Percentiles rank a stretch among this genome's conserved stretches.
Evolutionary conservation across 2,329 filamentous ascomycete genomes (phyloP).

Genomic region (Phialocephala subalpina): DNA sequence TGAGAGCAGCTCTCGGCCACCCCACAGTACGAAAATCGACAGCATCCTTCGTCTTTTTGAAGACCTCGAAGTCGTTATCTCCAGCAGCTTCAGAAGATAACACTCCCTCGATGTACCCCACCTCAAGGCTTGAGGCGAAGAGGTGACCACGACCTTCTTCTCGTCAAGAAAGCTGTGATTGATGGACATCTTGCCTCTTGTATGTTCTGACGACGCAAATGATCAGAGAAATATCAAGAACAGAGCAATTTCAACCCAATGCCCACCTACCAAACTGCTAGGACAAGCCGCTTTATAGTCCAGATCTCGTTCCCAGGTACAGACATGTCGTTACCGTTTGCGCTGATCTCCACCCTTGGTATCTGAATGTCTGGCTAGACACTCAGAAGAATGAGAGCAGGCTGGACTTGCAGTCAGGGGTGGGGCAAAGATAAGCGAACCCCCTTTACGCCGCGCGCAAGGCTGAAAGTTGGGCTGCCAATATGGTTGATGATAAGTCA

Average conservation of each 20-base stretch:
- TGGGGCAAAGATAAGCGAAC: background rate
- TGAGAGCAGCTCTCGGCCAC: slow-evolving; percentile 55
- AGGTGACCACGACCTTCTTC: background rate
- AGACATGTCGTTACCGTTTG: too few relatives aligned
- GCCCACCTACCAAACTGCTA: background rate
- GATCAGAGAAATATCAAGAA: background rate
- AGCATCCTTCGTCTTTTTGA: slow-evolving; percentile 49
- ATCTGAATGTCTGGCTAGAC: too few relatives aligned
- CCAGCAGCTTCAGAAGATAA: background rate
- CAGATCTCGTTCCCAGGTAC: background rate
- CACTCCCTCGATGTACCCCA: too few relatives aligned
- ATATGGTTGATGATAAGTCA: too few relatives aligned
- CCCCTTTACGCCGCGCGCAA: background rate
- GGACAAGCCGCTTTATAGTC: background rate
- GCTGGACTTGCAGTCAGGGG: too few relatives aligned
- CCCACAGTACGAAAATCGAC: slow-evolving; percentile 57
- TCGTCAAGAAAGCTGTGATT: background rate
- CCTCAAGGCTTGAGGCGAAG: background rate
- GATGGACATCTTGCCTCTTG: background rate
- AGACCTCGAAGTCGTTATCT: slow-evolving; percentile 46
- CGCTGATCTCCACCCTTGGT: background rate
- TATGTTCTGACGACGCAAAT: background rate
- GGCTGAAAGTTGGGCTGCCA: background rate
- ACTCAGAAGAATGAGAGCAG: too few relatives aligned
- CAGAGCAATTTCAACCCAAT: background rate